phyloP scores from a whole-genome alignment of 805 yeast genomes.

The Monosporozyma yasuniensis region DNA sequence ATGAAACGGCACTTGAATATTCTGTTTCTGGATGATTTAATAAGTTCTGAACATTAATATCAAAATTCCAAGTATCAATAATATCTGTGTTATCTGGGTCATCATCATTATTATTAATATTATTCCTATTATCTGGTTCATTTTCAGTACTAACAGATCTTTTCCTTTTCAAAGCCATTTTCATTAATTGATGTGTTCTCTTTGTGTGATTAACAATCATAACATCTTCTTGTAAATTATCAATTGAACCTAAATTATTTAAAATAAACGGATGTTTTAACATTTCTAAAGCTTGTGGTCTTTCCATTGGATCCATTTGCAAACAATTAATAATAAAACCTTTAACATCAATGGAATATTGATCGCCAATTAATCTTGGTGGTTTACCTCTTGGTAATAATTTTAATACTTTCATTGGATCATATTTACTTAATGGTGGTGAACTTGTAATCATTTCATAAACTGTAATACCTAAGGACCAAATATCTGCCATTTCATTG shows the following conservation, averaged over 20 bases:
- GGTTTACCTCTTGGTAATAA: conserved; percentile 32
- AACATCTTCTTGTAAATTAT: conserved; percentile 35
- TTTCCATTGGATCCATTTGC: conserved; percentile 49
- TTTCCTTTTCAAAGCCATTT: conserved; percentile 9
- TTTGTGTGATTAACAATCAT: conserved; percentile 29
- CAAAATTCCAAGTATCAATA: conserved; percentile 1
- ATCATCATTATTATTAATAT: neutral
- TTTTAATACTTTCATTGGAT: conserved; percentile 68
- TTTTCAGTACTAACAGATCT: neutral
- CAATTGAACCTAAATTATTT: conserved; percentile 16
- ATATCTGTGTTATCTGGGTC: neutral
- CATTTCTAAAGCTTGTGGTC: conserved; percentile 56
- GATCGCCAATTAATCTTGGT: conserved; percentile 23
- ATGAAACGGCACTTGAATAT: conserved; percentile 11
- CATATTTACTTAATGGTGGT: conserved; percentile 68
- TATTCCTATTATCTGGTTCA: neutral
- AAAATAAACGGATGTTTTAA: conserved; percentile 28
- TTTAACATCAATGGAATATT: conserved; percentile 31
- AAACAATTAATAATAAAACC: conserved; percentile 59
- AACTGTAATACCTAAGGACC: conserved; percentile 92
- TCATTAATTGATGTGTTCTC: conserved; percentile 10
- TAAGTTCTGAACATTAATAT: neutral
- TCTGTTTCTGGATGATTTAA: neutral
- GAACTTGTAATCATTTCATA: conserved; percentile 75
- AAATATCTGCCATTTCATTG: conserved; percentile 81